These are phyloP conservation scores for Westerdykella sp. DNA, from an alignment of 2,329 filamentous ascomycete genomes.

Conservation along the genomic window DNA sequence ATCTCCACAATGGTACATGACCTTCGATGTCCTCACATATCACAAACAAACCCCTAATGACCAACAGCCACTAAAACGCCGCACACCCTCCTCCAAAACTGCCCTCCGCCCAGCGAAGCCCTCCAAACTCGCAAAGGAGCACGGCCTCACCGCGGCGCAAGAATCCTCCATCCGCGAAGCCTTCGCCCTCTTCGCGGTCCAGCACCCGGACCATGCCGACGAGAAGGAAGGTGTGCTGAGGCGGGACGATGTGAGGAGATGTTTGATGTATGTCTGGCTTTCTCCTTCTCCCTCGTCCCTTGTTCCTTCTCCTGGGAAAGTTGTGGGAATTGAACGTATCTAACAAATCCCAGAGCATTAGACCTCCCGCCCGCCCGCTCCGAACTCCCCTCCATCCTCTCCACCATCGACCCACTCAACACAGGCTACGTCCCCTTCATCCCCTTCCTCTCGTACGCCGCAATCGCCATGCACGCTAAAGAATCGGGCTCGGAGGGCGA, in stretches of 20 bases:
- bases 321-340: no score
- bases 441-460: slow-evolving; percentile 80
- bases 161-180: slow-evolving; percentile 89
- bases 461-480: slow-evolving; percentile 65
- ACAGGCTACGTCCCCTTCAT: slow-evolving; percentile 73
- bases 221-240: slow-evolving; percentile 53
- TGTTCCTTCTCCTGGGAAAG: background rate
- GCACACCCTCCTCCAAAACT: slow-evolving; percentile 11
- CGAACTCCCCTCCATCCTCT: slow-evolving; percentile 71
- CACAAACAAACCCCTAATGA: background rate
- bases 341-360: slow-evolving; percentile 57
- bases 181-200: slow-evolving; percentile 65
- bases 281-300: no score
- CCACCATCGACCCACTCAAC: slow-evolving; percentile 74
- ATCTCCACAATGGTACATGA: background rate
- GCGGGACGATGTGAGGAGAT: slow-evolving; percentile 42
- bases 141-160: slow-evolving; percentile 76
- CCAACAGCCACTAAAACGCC: slow-evolving; percentile 27
- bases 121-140: slow-evolving; percentile 87
- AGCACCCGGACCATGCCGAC: slow-evolving; percentile 52
- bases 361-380: slow-evolving; percentile 60
- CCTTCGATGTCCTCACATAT: background rate
- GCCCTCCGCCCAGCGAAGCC: slow-evolving; percentile 34
- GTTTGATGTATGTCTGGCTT: slow-evolving; percentile 43
- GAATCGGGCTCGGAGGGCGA: slow-evolving; percentile 16